Percentiles rank a stretch among this genome's conserved stretches.
These are phyloP conservation scores for Boletus sp. DNA, from an alignment of 768 basidiomycete species.

Conservation along the genomic window DNA sequence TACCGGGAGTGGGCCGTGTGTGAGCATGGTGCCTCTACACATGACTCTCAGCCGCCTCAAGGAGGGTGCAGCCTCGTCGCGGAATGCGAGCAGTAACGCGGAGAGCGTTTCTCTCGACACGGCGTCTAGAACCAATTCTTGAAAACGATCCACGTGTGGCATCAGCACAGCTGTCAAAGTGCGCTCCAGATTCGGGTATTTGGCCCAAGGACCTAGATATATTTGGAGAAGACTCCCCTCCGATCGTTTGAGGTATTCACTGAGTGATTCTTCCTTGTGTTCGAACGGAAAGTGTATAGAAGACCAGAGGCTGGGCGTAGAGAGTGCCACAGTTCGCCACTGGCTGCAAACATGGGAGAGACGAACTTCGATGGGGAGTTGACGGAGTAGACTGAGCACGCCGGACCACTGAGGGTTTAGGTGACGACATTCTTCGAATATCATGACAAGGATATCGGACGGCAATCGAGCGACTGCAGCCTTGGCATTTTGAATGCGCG, in stretches of 20 bases:
- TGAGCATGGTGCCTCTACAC: conserved; percentile 29
- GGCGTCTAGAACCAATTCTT: conserved; percentile 29
- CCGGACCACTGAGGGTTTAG: conserved; percentile 31
- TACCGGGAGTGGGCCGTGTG: conserved; percentile 26
- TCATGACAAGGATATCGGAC: conserved; percentile 30
- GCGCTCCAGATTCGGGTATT: conserved; percentile 27
- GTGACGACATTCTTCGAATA: conserved; percentile 32
- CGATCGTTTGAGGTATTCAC: conserved; percentile 33
- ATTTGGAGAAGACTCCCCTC: conserved; percentile 29
- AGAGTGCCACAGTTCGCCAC: conserved; percentile 36
- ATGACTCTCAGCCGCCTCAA: conserved; percentile 26
- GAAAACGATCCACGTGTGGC: conserved; percentile 29
- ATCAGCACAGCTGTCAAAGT: conserved; percentile 24
- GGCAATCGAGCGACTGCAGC: conserved; percentile 31
- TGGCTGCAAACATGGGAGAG: conserved; percentile 33
- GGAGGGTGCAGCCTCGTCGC: conserved; percentile 25
- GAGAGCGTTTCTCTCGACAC: conserved; percentile 30
- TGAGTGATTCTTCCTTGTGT: conserved; percentile 27
- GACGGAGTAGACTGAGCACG: conserved; percentile 31
- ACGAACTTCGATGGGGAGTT: conserved; percentile 32
- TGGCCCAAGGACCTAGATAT: conserved; percentile 33
- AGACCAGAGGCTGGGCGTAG: conserved; percentile 35
- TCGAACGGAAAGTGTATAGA: conserved; percentile 31
- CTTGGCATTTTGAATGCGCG: conserved; percentile 30
- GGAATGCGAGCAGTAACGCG: conserved; percentile 22